These are phyloP conservation scores for Trichoderma breve DNA, from an alignment of 2,329 filamentous ascomycete genomes.

Conservation along the genomic window DNA sequence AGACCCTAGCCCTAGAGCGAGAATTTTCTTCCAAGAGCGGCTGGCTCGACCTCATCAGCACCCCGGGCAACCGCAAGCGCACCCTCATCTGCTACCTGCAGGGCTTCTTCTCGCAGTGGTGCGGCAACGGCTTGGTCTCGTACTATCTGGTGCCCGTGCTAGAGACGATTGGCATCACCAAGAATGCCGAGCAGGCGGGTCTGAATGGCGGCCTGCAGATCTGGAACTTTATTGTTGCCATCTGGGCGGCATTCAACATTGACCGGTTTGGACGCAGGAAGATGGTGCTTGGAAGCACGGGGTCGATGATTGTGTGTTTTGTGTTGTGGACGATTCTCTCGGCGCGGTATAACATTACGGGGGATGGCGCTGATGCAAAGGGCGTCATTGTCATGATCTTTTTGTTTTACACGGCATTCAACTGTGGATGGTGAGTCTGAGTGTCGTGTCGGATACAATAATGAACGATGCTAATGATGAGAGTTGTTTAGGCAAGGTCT, in stretches of 20 bases:
- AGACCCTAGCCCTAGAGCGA: background rate
- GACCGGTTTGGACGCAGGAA: constrained; percentile 1
- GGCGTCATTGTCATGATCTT: constrained; percentile 18
- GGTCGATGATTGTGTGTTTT: constrained; percentile 13
- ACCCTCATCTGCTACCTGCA: constrained; percentile 16
- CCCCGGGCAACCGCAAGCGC: constrained; percentile 14
- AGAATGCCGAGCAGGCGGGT: constrained; percentile 6
- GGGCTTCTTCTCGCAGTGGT: constrained; percentile 17
- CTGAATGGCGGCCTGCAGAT: constrained; percentile 13
- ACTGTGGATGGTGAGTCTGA: constrained; percentile 14
- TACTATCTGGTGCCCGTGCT: constrained; percentile 17
- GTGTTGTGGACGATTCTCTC: constrained; percentile 8
- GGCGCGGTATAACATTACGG: constrained; percentile 3
- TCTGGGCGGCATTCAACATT: constrained; percentile 13
- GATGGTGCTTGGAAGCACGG: constrained; percentile 13
- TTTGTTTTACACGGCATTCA: constrained; percentile 15
- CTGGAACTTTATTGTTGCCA: constrained; percentile 12
- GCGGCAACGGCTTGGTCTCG: constrained; percentile 11
- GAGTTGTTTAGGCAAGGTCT: constrained; percentile 38
- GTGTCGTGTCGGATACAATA: background rate
- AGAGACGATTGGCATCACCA: constrained; percentile 17
- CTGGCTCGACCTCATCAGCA: constrained; percentile 11
- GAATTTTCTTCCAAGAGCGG: constrained; percentile 3
- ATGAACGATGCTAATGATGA: background rate
- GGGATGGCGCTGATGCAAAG: background rate